phyloP scores from a whole-genome alignment of 75 land plant genomes.

The Gnetum montanum region DNA sequence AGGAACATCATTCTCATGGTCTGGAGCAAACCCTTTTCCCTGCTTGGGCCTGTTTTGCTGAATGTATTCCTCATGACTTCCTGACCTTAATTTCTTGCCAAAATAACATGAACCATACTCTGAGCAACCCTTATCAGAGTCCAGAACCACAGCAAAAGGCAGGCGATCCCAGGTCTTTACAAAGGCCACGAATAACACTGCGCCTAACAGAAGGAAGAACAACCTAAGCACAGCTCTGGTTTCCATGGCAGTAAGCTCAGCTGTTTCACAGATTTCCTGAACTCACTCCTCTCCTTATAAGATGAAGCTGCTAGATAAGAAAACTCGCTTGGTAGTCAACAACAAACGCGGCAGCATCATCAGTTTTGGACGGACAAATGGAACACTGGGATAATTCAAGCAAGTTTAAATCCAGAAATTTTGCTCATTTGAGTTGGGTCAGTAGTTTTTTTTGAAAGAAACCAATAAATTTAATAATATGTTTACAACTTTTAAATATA shows the following conservation, averaged over 20 bases:
- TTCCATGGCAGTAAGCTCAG: conserved; percentile 10
- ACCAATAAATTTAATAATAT: too few species aligned
- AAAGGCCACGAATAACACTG: conserved; percentile 6
- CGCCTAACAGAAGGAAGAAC: conserved; percentile 3
- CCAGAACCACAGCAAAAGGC: background rate
- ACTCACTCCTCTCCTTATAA: too few species aligned
- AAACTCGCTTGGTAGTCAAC: too few species aligned
- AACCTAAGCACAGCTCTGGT: background rate
- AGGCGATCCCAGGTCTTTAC: background rate
- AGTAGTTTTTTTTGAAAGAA: too few species aligned
- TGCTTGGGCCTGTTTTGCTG: conserved; percentile 7
- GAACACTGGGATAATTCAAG: too few species aligned
- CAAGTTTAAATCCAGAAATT: too few species aligned
- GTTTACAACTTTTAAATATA: too few species aligned
- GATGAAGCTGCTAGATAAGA: too few species aligned
- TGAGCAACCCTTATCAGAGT: conserved; percentile 5
- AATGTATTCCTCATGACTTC: conserved; percentile 4
- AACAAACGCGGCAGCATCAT: too few species aligned
- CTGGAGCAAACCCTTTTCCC: background rate
- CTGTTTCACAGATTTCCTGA: too few species aligned
- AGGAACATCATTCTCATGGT: conserved; percentile 21
- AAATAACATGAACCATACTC: conserved; percentile 8
- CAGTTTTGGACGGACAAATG: too few species aligned
- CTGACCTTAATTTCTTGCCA: conserved; percentile 9
- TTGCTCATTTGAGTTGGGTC: too few species aligned